phyloP scores from a whole-genome alignment of 176 grass and related monocot species.

The Urochloa ruziziensis region DNA sequence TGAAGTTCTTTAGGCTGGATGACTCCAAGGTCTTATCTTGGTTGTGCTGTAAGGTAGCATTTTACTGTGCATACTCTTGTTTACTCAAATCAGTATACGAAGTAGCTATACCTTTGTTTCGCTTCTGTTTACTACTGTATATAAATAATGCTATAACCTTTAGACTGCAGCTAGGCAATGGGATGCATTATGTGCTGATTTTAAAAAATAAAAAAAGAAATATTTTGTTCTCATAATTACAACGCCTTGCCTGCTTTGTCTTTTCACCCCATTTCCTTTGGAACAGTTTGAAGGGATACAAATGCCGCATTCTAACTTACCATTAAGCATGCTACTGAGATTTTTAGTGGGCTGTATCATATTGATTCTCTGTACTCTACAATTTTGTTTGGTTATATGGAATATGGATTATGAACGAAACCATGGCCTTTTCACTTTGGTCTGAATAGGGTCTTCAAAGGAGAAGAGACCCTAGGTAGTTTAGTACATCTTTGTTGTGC shows the following conservation, averaged over 20 bases:
- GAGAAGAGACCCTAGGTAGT: background rate
- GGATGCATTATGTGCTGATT: background rate
- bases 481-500: background rate
- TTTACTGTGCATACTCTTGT: slow-evolving; percentile 8
- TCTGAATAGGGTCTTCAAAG: background rate
- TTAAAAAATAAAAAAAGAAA: too few species aligned
- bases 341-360: background rate
- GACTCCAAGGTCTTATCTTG: slow-evolving; percentile 88
- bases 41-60: slow-evolving; percentile 87
- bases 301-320: too few species aligned
- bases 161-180: slow-evolving; percentile 3
- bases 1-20: slow-evolving; percentile 84
- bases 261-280: too few species aligned
- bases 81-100: slow-evolving; percentile 1
- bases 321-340: background rate
- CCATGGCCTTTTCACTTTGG: background rate
- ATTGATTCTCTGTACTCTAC: background rate
- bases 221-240: background rate
- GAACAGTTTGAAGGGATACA: too few species aligned
- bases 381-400: slow-evolving; percentile 1
- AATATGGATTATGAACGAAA: background rate
- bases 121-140: background rate
- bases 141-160: slow-evolving; percentile 10
- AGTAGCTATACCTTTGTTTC: background rate
- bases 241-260: background rate